These are phyloP conservation scores for Gamsiella multidivaricata DNA, from an alignment of 192 early-diverging fungal genomes.

Conservation along the genomic window DNA sequence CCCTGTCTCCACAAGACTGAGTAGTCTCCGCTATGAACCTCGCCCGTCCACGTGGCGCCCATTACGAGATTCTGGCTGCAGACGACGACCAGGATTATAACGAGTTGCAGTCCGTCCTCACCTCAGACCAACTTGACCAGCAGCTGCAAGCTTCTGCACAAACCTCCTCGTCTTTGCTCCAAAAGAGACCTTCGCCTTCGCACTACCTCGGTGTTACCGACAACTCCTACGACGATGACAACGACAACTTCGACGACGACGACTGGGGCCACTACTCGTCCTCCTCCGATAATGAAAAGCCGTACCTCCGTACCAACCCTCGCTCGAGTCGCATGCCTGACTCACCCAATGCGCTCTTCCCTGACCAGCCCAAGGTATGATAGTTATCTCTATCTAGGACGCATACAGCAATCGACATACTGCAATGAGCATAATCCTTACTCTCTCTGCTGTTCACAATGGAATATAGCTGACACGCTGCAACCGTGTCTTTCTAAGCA, in stretches of 20 bases:
- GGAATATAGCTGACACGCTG: conserved; percentile 36
- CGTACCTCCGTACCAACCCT: background rate
- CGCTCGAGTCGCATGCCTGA: background rate
- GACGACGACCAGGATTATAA: conserved; percentile 32
- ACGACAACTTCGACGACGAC: conserved; percentile 19
- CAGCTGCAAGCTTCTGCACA: background rate
- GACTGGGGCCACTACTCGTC: conserved; percentile 4
- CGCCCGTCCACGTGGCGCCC: conserved; percentile 15
- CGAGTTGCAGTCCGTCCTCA: conserved; percentile 38
- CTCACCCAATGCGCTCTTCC: background rate
- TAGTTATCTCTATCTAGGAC: background rate
- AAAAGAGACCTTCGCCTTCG: conserved; percentile 4
- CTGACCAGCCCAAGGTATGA: conserved; percentile 38
- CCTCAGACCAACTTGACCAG: conserved; percentile 18
- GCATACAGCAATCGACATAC: background rate
- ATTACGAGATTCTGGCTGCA: conserved; percentile 32
- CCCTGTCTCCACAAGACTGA: background rate
- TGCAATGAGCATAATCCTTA: background rate
- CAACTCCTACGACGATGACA: conserved; percentile 16
- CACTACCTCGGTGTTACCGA: conserved; percentile 3
- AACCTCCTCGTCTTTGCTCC: conserved; percentile 3
- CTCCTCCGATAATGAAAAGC: conserved; percentile 31
- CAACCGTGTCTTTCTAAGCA: conserved; percentile 29
- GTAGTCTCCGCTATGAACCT: conserved; percentile 2
- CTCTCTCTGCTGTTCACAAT: background rate